Conservation (phyloP, 1,139 yeast species). For the Taiozyma sp. region DNA sequence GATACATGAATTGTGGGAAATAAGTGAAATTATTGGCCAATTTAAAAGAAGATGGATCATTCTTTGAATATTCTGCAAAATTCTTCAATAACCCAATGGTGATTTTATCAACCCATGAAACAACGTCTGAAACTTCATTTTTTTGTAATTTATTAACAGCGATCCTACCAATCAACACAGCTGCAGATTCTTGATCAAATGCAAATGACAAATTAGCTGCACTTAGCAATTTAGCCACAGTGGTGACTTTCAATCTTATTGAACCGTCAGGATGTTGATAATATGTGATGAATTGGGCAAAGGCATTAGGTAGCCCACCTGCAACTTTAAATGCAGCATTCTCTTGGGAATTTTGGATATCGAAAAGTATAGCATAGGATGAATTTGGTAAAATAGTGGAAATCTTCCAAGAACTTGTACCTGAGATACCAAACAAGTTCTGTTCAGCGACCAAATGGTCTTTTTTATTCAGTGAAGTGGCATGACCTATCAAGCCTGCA, state of each 20-base stretch:
- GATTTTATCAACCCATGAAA: slow-evolving; percentile 69
- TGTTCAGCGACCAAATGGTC: slow-evolving; percentile 26
- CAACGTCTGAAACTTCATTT: slow-evolving; percentile 52
- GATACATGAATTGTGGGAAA: slow-evolving; percentile 72
- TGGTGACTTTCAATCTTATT: slow-evolving; percentile 45
- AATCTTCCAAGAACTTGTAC: slow-evolving; percentile 58
- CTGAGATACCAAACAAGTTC: slow-evolving; percentile 41
- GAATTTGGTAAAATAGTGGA: slow-evolving; percentile 53
- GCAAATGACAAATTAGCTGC: slow-evolving; percentile 29
- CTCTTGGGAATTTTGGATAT: slow-evolving; percentile 32
- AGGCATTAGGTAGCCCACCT: slow-evolving; percentile 37
- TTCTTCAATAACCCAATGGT: slow-evolving; percentile 68
- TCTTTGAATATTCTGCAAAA: slow-evolving; percentile 72
- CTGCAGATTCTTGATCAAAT: slow-evolving; percentile 71
- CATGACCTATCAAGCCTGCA: slow-evolving; percentile 59
- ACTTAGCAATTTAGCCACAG: slow-evolving; percentile 36
- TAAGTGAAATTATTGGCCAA: slow-evolving; percentile 64
- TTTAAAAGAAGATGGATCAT: slow-evolving; percentile 59
- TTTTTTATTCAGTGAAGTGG: slow-evolving; percentile 31
- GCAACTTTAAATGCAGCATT: slow-evolving; percentile 8
- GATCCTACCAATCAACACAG: slow-evolving; percentile 64
- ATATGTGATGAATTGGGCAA: slow-evolving; percentile 69
- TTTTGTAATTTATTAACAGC: slow-evolving; percentile 70
- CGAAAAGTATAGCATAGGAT: slow-evolving; percentile 54
- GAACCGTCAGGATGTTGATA: slow-evolving; percentile 59